Base-by-base conservation (phyloP, 2,329 filamentous ascomycete genomes). In the Penicillium sp. region DNA sequence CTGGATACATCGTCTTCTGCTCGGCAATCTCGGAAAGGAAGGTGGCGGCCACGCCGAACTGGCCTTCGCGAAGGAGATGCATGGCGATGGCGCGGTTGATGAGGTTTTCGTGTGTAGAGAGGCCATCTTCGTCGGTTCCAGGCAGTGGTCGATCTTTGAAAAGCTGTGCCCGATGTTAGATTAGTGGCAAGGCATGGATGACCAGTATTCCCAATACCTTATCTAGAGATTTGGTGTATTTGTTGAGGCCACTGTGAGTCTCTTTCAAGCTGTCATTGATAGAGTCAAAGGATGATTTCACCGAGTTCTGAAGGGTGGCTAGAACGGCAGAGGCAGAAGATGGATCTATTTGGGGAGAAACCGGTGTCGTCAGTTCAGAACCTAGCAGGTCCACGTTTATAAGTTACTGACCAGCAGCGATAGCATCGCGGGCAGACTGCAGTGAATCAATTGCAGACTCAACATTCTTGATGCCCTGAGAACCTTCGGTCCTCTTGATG, bases 41-140 rank as follows among this genome's bases (percentile, higher is more conserved):
- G 1, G 88, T 91, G 17, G 88, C 86, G 13, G 93, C 93, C 2
- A 96, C 93, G 23, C 82, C 83, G 74, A 99, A 99, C 71, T 96
- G 90, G 49, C 94, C 94, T 77, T 97, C 93, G 41, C 94, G 90
- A 39, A 99, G 83, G 23, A 99, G 83, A 71, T 99, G 94, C 92
- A 97, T 97, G 10, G 90, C 90, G 66, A 99, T 96, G 7, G 94
- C 93, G 56, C 93, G 86, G 76, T 97, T 96, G 71, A 97, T 91
- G 13, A 97, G 82, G 17, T 83, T 81, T 4, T 89, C 83, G 64
- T 96, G 87, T 21, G 87, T 84, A 1, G 86, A 87, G 74, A 97
- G 86, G 35, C 87, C 89, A 75, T 96, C 91, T 68, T 91, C 87
- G 57, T 93, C 89, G 68, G 86, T 89, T 15, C 88, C 89, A 0